These are phyloP conservation scores for Plenodomus tracheiphilus DNA, from an alignment of 2,329 filamentous ascomycete species.

Conservation along the genomic window DNA sequence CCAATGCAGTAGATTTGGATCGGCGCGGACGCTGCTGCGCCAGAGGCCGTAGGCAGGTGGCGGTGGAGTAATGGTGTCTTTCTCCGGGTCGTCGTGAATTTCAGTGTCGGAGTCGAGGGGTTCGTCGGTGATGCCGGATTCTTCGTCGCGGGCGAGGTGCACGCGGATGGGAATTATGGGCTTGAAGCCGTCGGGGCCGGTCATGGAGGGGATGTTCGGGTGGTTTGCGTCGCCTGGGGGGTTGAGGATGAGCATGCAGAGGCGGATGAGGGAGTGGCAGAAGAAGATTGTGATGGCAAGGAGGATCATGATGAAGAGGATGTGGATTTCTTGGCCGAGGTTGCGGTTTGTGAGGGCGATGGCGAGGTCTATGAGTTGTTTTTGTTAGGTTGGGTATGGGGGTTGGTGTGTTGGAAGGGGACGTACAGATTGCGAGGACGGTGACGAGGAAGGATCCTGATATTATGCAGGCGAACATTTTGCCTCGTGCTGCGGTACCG, in stretches of 20 bases:
- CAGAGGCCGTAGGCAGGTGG: slow-evolving; percentile 87
- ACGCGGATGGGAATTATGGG: slow-evolving; percentile 77
- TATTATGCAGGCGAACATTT: slow-evolving; percentile 56
- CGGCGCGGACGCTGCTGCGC: slow-evolving; percentile 78
- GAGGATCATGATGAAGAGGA: slow-evolving; percentile 78
- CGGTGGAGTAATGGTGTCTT: slow-evolving; percentile 33
- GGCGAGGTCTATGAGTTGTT: slow-evolving; percentile 63
- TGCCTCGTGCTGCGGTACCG: slow-evolving; percentile 35
- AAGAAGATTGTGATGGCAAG: slow-evolving; percentile 77
- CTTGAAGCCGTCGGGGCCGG: slow-evolving; percentile 66
- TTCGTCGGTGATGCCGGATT: slow-evolving; percentile 62
- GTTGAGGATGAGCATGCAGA: slow-evolving; percentile 67
- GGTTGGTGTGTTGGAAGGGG: not conserved
- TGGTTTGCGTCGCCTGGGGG: slow-evolving; percentile 32
- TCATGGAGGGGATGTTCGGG: slow-evolving; percentile 52
- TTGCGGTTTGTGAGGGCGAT: slow-evolving; percentile 69
- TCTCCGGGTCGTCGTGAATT: slow-evolving; percentile 18
- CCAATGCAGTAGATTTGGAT: slow-evolving; percentile 83
- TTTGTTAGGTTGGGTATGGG: slow-evolving; percentile 1
- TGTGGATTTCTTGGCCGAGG: slow-evolving; percentile 71
- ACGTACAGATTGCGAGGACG: slow-evolving; percentile 69
- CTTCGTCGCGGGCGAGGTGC: slow-evolving; percentile 73
- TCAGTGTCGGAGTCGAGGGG: slow-evolving; percentile 18
- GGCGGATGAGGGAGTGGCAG: slow-evolving; percentile 74
- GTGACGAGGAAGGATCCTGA: slow-evolving; percentile 65